These are phyloP conservation scores for Boletus sp. DNA, from an alignment of 768 basidiomycete genomes.

Conservation along the genomic window DNA sequence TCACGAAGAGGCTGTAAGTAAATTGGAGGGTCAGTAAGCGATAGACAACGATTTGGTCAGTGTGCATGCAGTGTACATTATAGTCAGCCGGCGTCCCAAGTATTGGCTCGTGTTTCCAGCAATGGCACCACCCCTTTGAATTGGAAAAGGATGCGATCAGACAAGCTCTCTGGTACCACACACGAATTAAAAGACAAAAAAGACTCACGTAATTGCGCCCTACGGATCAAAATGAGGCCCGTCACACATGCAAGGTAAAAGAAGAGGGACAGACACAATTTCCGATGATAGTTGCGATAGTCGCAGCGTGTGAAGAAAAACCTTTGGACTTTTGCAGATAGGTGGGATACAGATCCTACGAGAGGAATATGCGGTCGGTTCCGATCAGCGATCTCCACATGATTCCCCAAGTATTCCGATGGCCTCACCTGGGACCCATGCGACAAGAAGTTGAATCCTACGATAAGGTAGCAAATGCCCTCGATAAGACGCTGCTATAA, in stretches of 20 bases:
- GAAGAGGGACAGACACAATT: conserved; percentile 48
- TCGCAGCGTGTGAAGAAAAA: conserved; percentile 56
- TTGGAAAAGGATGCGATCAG: neutral
- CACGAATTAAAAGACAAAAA: neutral
- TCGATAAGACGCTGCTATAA: neutral
- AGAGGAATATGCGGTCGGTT: neutral
- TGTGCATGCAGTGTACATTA: conserved; percentile 38
- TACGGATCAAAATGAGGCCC: conserved; percentile 7
- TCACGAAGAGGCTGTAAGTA: conserved; percentile 18
- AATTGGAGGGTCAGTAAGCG: neutral
- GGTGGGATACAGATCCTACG: conserved; percentile 75
- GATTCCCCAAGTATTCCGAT: neutral
- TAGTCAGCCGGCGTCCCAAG: conserved; percentile 80
- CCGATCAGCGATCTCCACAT: neutral
- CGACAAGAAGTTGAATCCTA: conserved; percentile 75
- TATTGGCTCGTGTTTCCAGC: conserved; percentile 76
- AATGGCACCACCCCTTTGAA: conserved; percentile 57
- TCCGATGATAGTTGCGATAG: conserved; percentile 80
- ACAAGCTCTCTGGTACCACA: conserved; percentile 6
- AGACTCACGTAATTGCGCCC: conserved; percentile 46
- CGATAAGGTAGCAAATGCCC: neutral
- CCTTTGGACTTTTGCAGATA: conserved; percentile 65
- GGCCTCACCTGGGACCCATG: conserved; percentile 63
- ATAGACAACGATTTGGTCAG: neutral
- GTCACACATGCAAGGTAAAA: neutral